A percentile compares a stretch with the other conserved stretches of the same genome.
Evolutionary conservation across 1,139 yeast genomes (phyloP).

Genomic region (Saccharomyces hybrid): DNA sequence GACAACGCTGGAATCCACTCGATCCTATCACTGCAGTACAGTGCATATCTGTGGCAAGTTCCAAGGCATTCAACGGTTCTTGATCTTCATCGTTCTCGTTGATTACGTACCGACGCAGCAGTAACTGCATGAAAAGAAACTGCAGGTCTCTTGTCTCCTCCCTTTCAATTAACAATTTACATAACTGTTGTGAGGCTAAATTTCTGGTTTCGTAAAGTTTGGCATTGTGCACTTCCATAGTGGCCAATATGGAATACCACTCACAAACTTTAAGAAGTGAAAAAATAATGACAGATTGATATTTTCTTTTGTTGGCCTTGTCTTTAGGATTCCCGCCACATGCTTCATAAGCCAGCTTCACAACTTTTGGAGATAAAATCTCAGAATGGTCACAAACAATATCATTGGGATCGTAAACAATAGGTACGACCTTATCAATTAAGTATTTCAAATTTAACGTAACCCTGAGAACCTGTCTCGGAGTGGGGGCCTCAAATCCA

Average conservation of each 20-base stretch:
- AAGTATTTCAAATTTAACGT: constrained; percentile 65
- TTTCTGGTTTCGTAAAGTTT: constrained; percentile 56
- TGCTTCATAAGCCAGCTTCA: constrained; percentile 56
- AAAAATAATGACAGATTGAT: constrained; percentile 60
- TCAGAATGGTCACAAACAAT: constrained; percentile 55
- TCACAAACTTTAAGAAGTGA: constrained; percentile 62
- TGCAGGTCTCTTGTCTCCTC: constrained; percentile 46
- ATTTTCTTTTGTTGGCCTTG: constrained; percentile 48
- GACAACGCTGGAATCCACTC: constrained; percentile 76
- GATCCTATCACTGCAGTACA: constrained; percentile 70
- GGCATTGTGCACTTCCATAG: constrained; percentile 58
- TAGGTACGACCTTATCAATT: constrained; percentile 64
- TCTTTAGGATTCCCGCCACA: constrained; percentile 78
- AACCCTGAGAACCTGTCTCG: constrained; percentile 65
- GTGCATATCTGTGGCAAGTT: constrained; percentile 81
- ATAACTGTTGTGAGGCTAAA: constrained; percentile 62
- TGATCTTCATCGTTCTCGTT: constrained; percentile 55
- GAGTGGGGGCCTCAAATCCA: constrained; percentile 39
- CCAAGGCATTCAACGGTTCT: constrained; percentile 63
- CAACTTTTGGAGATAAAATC: constrained; percentile 50
- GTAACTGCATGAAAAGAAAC: constrained; percentile 64
- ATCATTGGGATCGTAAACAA: constrained; percentile 44
- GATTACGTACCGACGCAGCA: constrained; percentile 68
- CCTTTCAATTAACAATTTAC: constrained; percentile 58
- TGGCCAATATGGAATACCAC: constrained; percentile 65